phyloP scores from a whole-genome alignment of 2,329 filamentous ascomycete genomes.

The Xylariaceae sp. region DNA sequence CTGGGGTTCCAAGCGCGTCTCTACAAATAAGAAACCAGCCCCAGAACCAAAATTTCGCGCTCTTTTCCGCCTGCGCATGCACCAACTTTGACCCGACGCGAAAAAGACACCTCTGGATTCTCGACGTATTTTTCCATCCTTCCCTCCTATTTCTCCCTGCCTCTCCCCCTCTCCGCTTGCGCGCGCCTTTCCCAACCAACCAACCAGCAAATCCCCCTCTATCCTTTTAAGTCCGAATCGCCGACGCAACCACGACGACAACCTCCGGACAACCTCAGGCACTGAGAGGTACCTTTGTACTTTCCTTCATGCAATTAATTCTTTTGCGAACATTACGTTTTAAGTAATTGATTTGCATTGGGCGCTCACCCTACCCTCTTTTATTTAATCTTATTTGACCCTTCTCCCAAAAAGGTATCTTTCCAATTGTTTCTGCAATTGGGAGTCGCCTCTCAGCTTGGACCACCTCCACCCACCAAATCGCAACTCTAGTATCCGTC shows the following conservation, averaged over 20 bases:
- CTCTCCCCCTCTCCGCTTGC: slow-evolving; percentile 28
- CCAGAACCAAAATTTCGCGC: slow-evolving; percentile 48
- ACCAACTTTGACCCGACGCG: slow-evolving; percentile 30
- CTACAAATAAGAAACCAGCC: slow-evolving; percentile 52
- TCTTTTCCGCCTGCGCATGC: slow-evolving; percentile 36
- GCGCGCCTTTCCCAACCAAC: slow-evolving; percentile 29
- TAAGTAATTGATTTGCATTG: slow-evolving; percentile 29
- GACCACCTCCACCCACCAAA: slow-evolving; percentile 29
- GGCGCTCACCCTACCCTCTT: slow-evolving; percentile 16
- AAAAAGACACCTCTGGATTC: slow-evolving; percentile 43
- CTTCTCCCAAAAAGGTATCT: slow-evolving; percentile 35
- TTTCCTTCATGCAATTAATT: slow-evolving; percentile 27
- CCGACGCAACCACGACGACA: slow-evolving; percentile 30
- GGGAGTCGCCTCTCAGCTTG: slow-evolving; percentile 24
- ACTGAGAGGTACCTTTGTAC: slow-evolving; percentile 31
- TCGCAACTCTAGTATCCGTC: slow-evolving; percentile 12
- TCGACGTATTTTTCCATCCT: slow-evolving; percentile 45
- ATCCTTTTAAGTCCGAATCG: slow-evolving; percentile 39
- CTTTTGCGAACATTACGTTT: slow-evolving; percentile 25
- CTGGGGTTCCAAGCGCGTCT: slow-evolving; percentile 39
- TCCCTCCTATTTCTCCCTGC: slow-evolving; percentile 44
- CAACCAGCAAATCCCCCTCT: slow-evolving; percentile 15
- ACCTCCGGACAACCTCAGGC: slow-evolving; percentile 32
- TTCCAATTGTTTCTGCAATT: slow-evolving; percentile 22
- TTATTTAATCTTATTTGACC: slow-evolving; percentile 33